A percentile compares a stretch with the other conserved stretches of the same genome.
phyloP scores from a whole-genome alignment of 148 eudicot genomes.

The Chenopodium formosanum region DNA sequence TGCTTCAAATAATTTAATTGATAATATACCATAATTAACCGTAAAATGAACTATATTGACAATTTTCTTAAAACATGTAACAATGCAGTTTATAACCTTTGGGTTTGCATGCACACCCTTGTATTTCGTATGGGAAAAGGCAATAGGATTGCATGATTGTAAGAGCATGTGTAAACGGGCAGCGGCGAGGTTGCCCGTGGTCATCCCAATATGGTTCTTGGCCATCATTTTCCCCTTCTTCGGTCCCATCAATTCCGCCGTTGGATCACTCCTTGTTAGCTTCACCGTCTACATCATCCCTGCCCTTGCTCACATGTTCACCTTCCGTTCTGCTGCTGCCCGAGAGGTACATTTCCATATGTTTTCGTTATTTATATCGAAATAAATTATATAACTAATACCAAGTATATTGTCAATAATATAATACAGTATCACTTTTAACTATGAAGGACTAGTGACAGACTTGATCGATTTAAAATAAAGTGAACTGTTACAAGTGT shows the following conservation, averaged over 20 bases:
- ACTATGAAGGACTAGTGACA: too few relatives aligned
- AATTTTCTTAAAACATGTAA: background rate
- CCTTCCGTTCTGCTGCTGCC: slow-evolving; percentile 70
- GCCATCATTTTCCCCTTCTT: slow-evolving; percentile 91
- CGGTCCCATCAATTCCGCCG: slow-evolving; percentile 87
- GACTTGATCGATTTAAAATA: too few relatives aligned
- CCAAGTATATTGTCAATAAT: too few relatives aligned
- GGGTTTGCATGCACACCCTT: slow-evolving; percentile 93
- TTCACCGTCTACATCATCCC: slow-evolving; percentile 93
- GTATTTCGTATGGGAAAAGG: slow-evolving; percentile 92
- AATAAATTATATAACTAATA: too few relatives aligned
- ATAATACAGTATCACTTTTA: too few relatives aligned
- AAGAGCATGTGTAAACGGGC: slow-evolving; percentile 90
- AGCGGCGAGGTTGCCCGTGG: slow-evolving; percentile 79
- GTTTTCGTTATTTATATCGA: too few relatives aligned
- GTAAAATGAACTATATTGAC: background rate
- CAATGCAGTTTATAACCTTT: slow-evolving; percentile 81
- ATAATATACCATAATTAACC: too few relatives aligned
- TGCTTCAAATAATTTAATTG: background rate
- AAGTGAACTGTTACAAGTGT: too few relatives aligned
- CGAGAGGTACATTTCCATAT: slow-evolving; percentile 51
- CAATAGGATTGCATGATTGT: slow-evolving; percentile 86
- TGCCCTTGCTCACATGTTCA: slow-evolving; percentile 77
- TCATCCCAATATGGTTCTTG: slow-evolving; percentile 83
- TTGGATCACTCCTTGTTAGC: slow-evolving; percentile 85